Percentiles rank a stretch among this genome's conserved stretches.
Conservation (phyloP, 2,329 filamentous ascomycete genomes). For the Aspergillus felis region DNA sequence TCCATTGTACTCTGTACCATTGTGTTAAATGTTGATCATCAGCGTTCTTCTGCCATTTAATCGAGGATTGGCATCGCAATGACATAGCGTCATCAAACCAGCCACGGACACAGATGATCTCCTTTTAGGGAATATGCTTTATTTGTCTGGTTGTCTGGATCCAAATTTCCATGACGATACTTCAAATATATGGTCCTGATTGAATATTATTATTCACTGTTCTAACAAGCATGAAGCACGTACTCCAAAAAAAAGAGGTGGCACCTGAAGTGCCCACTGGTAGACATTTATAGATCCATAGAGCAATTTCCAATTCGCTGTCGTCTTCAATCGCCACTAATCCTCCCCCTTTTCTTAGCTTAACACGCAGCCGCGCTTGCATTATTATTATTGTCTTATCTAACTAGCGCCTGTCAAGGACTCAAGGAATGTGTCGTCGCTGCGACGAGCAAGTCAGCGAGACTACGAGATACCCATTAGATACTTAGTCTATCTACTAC, state of each 20-base stretch:
- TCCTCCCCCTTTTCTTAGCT: conserved; percentile 15
- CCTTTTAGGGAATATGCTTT: not conserved
- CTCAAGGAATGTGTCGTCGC: conserved; percentile 20
- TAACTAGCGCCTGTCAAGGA: not conserved
- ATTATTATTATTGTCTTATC: conserved; percentile 15
- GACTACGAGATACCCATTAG: not conserved
- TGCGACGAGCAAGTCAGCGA: conserved; percentile 4
- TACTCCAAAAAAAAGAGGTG: not conserved
- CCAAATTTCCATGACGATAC: not conserved
- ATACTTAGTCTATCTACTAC: too few relatives aligned
- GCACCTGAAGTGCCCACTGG: not conserved
- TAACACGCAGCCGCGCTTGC: conserved; percentile 27
- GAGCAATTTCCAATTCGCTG: not conserved
- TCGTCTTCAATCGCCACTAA: not conserved
- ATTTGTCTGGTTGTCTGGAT: too few relatives aligned
- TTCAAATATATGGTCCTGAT: not conserved
- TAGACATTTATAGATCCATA: not conserved
- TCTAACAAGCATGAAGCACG: not conserved
- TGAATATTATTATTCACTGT: not conserved
- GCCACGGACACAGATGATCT: conserved; percentile 5
- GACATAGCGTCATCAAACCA: conserved; percentile 10
- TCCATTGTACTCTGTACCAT: not conserved
- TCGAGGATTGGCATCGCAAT: not conserved
- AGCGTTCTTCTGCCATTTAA: not conserved
- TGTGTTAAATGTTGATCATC: not conserved